Evolutionary conservation across 129 eudicot species (phyloP), one percentile per base, ranked within the genome.

Genomic region (Flaveria robusta): DNA sequence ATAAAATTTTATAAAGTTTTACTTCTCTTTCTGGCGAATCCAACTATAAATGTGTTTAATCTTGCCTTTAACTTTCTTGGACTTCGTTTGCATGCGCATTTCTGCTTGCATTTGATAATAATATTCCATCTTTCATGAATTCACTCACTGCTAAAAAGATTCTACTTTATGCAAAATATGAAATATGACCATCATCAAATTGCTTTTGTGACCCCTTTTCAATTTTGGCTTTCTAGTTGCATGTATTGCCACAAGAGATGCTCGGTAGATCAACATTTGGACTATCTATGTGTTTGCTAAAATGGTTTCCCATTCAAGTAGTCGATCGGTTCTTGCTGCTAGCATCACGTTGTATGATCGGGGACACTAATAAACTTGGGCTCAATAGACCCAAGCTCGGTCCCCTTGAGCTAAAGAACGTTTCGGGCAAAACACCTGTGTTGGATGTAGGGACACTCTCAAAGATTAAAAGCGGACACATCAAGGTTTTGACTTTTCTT

Each of bases 181-280:
- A 75, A 75, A 55, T 58, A 51, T 56, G 52, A n/a, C 79, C 51
- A 70, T 45, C 66, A 79, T 59, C 43, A 12, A 9, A 14, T 27
- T 2, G 31, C 47, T 76, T 76, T 72, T 79, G n/a, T 75, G 56
- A 59, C 5, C 1, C 27, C 22, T 24, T 67, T 31, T 70, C 47
- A 24, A 54, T 42, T 46, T 15, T 76, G 34, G 66, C 51, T 73
- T 72, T 82, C 43, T 81, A 90, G 96, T 82, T 87, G 68, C 96
- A 90, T 81, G 85, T 90, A 4, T 81, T 87, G 83, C 96, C 96
- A 31, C 88, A 77, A 79, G 86, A 90, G 68, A 81, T 90, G 87
- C 73, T 90, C 29, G 96, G 96, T 58, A 85, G 77, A 58, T 90
- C 96, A 77, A 90, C 92, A 18, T 90, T 87, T 71, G 90, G 86